Base-by-base conservation (phyloP, 2,329 filamentous ascomycete genomes). In the Emmonsia crescens region DNA sequence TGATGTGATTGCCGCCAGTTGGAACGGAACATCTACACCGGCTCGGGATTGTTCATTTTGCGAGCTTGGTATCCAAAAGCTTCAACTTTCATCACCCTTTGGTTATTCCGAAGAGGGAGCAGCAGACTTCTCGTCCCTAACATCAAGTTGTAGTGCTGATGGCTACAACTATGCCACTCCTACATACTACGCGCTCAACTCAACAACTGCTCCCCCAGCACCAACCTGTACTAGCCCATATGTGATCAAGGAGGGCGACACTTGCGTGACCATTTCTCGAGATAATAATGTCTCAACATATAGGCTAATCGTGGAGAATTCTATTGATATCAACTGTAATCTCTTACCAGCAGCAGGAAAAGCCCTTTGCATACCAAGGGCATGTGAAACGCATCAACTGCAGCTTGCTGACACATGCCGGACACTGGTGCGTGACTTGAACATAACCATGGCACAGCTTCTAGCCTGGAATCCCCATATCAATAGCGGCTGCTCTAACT, bases 401-500 rank as follows among this genome's bases (percentile, higher is more conserved):
- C 40, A 62, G 31, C 31, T 31, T 21, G 59, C 60, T 29, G 62
- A 66, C 21, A 66, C 64, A 14, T 66, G 65, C 60, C 49, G 59
- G 27, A 33, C 57, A 8, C 21, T 58, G 19, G 48, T 49, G 24
- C 40, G 54, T 29, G 54, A 62, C 44, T 29, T 31, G 16, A 62
- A 46, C 21, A 60, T 66, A 51, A 62, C 62, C 12, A 38, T 61
- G 24, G 55, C 46, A 10, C 62, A 66, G 38, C 36, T 67, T n/a
- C 38, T 62, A 12, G 58, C 48, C 24, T 68, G 64, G 61, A 67
- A 67, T 58, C 66, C 66, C 6, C 51, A 52, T 31, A 57, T 67
- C 27, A 62, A 64, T 24, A 19, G 33, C 31, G 60, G 57, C 27
- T 68, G 66, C 57, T 55, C 54, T 5, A 67, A 67, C 61, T 49